Percentiles rank a stretch among this genome's conserved stretches.
phyloP scores from a whole-genome alignment of 306 rosid genomes.

The Vachellia collinsii region DNA sequence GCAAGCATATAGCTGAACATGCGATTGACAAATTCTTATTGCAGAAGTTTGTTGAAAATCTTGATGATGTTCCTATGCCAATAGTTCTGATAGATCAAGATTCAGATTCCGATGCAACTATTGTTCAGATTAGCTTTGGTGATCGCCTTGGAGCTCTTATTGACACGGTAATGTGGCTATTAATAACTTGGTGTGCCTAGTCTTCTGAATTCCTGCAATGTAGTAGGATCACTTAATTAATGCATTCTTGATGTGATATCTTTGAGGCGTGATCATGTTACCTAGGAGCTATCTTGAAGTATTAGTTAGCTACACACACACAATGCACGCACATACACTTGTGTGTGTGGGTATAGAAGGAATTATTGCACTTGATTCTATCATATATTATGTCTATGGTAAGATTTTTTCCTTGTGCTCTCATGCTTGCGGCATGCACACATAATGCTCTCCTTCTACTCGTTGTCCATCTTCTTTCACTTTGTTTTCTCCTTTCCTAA shows the following conservation, averaged over 20 bases:
- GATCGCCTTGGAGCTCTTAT: constrained; percentile 98
- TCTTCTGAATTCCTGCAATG: constrained; percentile 9
- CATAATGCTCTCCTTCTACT: background rate
- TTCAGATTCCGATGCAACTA: constrained; percentile 82
- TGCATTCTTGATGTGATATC: constrained; percentile 22
- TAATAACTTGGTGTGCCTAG: constrained; percentile 34
- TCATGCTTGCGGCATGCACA: background rate
- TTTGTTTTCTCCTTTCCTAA: background rate
- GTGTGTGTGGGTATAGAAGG: background rate
- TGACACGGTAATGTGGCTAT: constrained; percentile 73
- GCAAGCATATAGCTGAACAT: constrained; percentile 8
- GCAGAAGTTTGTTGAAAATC: constrained; percentile 60
- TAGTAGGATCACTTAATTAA: constrained; percentile 13
- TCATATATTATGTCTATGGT: background rate
- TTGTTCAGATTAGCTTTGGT: constrained; percentile 91
- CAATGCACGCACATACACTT: background rate
- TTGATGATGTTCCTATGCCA: constrained; percentile 74
- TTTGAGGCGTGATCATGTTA: constrained; percentile 31
- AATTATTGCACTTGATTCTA: background rate
- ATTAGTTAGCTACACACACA: background rate
- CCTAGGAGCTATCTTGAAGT: background rate
- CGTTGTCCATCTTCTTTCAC: background rate
- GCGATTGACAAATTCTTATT: constrained; percentile 44
- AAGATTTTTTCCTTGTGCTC: background rate
- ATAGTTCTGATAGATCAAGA: constrained; percentile 85